Evolutionary conservation across 768 basidiomycete genomes (phyloP).

Genomic region (Termitomyces sp.): DNA sequence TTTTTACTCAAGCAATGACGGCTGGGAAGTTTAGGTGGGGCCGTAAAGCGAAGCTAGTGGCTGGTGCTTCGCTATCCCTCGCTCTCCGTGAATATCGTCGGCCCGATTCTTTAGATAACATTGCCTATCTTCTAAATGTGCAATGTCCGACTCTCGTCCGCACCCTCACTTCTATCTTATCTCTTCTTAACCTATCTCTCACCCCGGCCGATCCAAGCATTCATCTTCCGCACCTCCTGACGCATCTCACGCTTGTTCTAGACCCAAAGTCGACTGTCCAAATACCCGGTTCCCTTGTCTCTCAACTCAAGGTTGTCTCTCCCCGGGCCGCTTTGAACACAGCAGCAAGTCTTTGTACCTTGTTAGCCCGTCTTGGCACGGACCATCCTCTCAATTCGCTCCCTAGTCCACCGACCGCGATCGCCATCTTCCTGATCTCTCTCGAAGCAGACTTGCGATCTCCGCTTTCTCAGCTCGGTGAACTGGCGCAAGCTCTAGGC

Average conservation of each 20-base stretch:
- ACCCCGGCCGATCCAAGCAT: constrained; percentile 50
- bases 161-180: constrained; percentile 45
- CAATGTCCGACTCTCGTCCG: constrained; percentile 45
- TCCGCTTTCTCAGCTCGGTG: constrained; percentile 45
- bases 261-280: constrained; percentile 14
- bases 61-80: constrained; percentile 64
- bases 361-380: constrained; percentile 32
- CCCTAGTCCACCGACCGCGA: constrained; percentile 47
- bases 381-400: constrained; percentile 31
- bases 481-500: constrained; percentile 55
- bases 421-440: constrained; percentile 63
- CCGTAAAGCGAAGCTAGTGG: constrained; percentile 58
- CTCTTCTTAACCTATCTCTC: constrained; percentile 49
- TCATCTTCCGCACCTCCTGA: constrained; percentile 52
- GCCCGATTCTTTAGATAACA: constrained; percentile 61
- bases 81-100: constrained; percentile 67
- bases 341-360: constrained; percentile 38
- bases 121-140: constrained; percentile 62
- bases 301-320: constrained; percentile 33
- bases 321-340: constrained; percentile 39
- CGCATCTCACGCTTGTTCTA: constrained; percentile 36
- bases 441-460: constrained; percentile 61
- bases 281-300: constrained; percentile 28
- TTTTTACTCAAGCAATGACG: constrained; percentile 67
- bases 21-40: constrained; percentile 67